Evolutionary conservation across 1,284 basidiomycete genomes (phyloP).

Genomic region (Rhodofomes roseus): DNA sequence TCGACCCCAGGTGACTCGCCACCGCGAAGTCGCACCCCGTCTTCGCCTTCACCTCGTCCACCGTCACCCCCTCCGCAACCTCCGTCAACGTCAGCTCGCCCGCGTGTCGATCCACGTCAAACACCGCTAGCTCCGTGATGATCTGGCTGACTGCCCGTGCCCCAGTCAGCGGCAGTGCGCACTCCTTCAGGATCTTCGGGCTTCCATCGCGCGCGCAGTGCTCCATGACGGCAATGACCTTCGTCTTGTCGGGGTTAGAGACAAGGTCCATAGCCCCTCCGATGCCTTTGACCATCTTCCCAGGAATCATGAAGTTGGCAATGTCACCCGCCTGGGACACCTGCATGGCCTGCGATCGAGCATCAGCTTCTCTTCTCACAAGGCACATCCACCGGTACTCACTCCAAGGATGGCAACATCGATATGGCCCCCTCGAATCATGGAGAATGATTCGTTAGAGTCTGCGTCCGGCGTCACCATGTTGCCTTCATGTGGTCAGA

Average conservation of each 20-base stretch:
- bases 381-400: conserved; percentile 16
- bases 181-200: conserved; percentile 85
- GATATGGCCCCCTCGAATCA: conserved; percentile 96
- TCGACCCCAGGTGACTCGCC: conserved; percentile 27
- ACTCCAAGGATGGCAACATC: conserved; percentile 86
- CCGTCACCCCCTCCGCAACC: conserved; percentile 75
- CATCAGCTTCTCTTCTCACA: conserved; percentile 5
- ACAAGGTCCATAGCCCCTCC: conserved; percentile 98
- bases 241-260: conserved; percentile 90
- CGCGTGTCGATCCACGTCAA: conserved; percentile 78
- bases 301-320: conserved; percentile 98
- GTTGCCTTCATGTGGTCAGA: neutral
- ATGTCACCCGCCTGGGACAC: conserved; percentile 92
- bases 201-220: conserved; percentile 90
- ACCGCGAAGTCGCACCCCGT: conserved; percentile 82
- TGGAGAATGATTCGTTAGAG: conserved; percentile 89
- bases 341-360: conserved; percentile 76
- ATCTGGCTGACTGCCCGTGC: conserved; percentile 85
- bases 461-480: too few species aligned
- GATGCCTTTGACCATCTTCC: conserved; percentile 91
- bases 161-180: conserved; percentile 86
- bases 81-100: conserved; percentile 80
- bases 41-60: conserved; percentile 86
- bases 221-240: conserved; percentile 87
- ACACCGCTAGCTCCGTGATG: conserved; percentile 93